Percentiles rank a stretch among this genome's conserved stretches.
These are phyloP conservation scores for Petunia secreta DNA, from an alignment of 257 asterid species.

Conservation along the genomic window DNA sequence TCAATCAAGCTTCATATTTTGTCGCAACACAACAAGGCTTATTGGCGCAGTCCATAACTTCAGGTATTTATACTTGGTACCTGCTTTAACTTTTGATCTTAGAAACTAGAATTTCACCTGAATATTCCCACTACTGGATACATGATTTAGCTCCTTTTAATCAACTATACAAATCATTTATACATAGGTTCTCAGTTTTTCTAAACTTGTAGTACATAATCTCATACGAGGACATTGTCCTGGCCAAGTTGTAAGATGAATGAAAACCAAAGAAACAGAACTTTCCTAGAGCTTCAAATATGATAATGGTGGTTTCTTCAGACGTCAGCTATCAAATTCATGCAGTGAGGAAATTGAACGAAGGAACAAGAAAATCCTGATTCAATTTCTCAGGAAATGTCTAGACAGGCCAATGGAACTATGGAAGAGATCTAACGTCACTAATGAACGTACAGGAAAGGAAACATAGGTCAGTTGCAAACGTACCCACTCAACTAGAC, in stretches of 20 bases:
- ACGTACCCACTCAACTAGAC: constrained; percentile 96
- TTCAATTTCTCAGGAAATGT: not conserved
- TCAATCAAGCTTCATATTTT: not conserved
- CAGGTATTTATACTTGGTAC: not conserved
- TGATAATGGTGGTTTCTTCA: not conserved
- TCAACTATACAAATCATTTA: not conserved
- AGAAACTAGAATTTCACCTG: not conserved
- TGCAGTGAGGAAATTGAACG: not conserved
- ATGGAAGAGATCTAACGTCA: not conserved
- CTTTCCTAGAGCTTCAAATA: not conserved
- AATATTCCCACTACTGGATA: not conserved
- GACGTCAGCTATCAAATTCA: not conserved
- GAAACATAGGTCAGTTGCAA: not conserved
- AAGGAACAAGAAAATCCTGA: not conserved
- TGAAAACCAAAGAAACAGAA: not conserved
- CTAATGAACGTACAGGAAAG: not conserved
- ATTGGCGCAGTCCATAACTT: not conserved
- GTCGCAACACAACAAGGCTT: not conserved
- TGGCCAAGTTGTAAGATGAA: not conserved
- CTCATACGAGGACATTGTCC: not conserved
- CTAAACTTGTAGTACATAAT: not conserved
- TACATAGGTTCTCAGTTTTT: not conserved
- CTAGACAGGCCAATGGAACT: not conserved
- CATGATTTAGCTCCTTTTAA: not conserved
- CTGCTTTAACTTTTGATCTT: not conserved